Base-by-base conservation (phyloP, 2,329 filamentous ascomycete genomes). In the Aspergillus tamarii region DNA sequence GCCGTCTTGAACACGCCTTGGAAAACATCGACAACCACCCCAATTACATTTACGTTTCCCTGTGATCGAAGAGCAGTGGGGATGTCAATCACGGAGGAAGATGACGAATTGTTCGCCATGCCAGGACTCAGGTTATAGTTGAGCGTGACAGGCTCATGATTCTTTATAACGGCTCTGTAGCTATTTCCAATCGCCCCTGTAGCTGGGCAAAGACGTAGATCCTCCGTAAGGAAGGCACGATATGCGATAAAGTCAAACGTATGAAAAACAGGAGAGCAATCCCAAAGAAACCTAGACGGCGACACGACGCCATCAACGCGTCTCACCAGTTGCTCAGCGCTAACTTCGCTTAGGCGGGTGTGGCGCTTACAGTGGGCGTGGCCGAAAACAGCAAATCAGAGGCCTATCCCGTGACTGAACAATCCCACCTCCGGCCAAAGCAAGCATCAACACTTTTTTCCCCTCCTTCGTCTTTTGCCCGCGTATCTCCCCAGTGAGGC, bases 21-120 rank as follows among this genome's bases (percentile, higher is more conserved):
- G 62, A 87, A 83, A 56, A 83, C 84, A 69, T 94, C 91, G 58
- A 87, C 86, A 4, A 94, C 85, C 5, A 94, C 77, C 1, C 92
- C 93, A 57, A 93, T 84, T 46, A 95, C 78, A 76, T 82, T 89
- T 66, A 89, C 80, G 7, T 32, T 73, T 66, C 30, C 68, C 10
- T 67, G 54, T 53, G 76, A 61, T 28, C 75, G 73, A 23, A 57
- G 84, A 76, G 64, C 88, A 74, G 66, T 78, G 72, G 68, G 84
- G 75, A 87, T 76, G 48, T 78, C 76, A 6, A 77, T 21, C 19
- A 52, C 26, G 16, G 48, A 34, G 5, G 48, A 52, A 32, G 48
- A n/a, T 21, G 28, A 16, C 11, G 48, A 21, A 19, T 30, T 30
- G 21, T 6, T 32, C 28, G 19, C 48, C 48, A 52, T 52, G 48